Base-by-base conservation (phyloP, 768 basidiomycete genomes). In the Infundibulicybe gibba region DNA sequence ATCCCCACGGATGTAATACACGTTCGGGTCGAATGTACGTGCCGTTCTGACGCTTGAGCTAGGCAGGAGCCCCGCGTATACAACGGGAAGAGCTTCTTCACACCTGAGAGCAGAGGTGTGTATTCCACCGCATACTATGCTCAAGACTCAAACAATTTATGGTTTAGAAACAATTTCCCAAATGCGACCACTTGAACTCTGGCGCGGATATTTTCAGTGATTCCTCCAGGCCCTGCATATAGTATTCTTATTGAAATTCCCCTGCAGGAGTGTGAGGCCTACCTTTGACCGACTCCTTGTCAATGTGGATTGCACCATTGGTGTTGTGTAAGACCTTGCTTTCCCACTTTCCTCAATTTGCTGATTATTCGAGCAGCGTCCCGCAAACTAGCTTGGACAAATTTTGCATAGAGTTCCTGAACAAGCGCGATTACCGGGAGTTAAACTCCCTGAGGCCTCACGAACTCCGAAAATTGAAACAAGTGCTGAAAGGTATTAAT, bases 141-240 rank as follows among this genome's bases (percentile, higher is more conserved):
- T 31, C 12, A 41, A 25, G 19, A 40, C 40, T 48, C n/a, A 40
- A 49, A 40, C 48, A 17, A 40, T 31, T 32, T 42, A 37, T 20
- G 5, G 1, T 41, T 32, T 40, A 58, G 57, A 40, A 9, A 43
- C 51, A 13, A 47, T 53, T 11, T 44, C 50, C 12, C 43, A 20
- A 21, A 60, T 64, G 25, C 42, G 48, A 6, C 65, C 66, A 1
- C 59, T 77, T 2, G 66, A 71, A 31, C 40, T 77, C 1, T 64
- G 73, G 55, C 68, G 65, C 13, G 75, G 75, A 0, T 66, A 63
- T 43, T 74, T 68, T 49, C 75, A 76, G 75, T 75, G 43, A 30
- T 59, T 49, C 13, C 13, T 1, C n/a, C 41, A 15, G 19, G 40
- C 25, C 15, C 16, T 35, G 21, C 9, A 17, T 32, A 9, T 25